A percentile compares a stretch with the other conserved stretches of the same genome.
Conservation (phyloP, 805 yeast genomes). For the Pichia sporocuriosa region DNA sequence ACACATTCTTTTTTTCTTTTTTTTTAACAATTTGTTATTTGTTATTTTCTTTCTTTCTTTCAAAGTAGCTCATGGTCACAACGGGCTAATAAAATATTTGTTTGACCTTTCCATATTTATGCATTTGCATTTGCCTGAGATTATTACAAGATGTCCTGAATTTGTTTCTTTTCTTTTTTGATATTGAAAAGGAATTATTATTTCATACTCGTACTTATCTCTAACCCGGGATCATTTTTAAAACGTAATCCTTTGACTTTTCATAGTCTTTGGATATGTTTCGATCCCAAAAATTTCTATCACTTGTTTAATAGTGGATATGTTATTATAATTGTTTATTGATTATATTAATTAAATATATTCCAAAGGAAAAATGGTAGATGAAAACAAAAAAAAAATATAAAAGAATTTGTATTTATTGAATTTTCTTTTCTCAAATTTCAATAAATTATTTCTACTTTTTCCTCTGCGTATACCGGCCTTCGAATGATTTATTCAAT, state of each 20-base stretch:
- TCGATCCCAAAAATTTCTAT: constrained; percentile 11
- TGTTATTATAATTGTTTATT: background rate
- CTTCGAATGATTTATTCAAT: constrained; percentile 30
- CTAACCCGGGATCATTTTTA: constrained; percentile 22
- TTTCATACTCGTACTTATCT: constrained; percentile 32
- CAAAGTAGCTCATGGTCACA: constrained; percentile 8
- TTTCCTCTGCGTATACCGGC: constrained; percentile 29
- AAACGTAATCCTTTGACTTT: constrained; percentile 21
- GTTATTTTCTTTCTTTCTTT: background rate
- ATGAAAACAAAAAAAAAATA: constrained; percentile 2
- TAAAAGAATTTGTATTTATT: constrained; percentile 7
- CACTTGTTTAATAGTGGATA: constrained; percentile 3
- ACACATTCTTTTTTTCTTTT: background rate
- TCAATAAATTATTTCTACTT: constrained; percentile 16
- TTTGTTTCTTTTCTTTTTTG: too few relatives aligned
- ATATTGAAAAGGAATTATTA: too few relatives aligned
- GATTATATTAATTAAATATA: constrained; percentile 17
- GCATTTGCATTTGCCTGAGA: constrained; percentile 23
- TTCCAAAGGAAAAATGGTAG: constrained; percentile 30
- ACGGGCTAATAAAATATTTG: constrained; percentile 13
- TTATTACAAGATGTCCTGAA: constrained; percentile 28
- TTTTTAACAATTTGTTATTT: background rate
- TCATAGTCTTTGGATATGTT: constrained; percentile 2
- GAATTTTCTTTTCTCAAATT: constrained; percentile 7
- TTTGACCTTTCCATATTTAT: constrained; percentile 5